phyloP scores from a whole-genome alignment of 768 basidiomycete species.

The Postia placenta region DNA sequence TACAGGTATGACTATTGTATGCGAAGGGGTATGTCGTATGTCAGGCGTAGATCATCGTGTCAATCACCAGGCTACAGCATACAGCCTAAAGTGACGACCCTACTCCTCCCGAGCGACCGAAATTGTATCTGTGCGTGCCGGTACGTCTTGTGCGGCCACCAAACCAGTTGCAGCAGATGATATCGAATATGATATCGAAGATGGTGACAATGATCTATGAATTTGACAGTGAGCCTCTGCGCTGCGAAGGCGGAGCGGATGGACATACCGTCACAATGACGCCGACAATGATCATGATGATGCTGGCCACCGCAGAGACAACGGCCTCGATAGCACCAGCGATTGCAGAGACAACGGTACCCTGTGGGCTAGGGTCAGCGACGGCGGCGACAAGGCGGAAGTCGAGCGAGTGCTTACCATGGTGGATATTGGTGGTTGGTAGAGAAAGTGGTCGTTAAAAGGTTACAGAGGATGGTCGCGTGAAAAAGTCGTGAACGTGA shows the following conservation, averaged over 20 bases:
- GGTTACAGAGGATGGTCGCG: neutral
- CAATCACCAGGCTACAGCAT: neutral
- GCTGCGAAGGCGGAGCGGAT: too few relatives aligned
- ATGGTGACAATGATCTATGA: constrained; percentile 60
- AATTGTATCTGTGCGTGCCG: constrained; percentile 21
- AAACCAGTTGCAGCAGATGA: constrained; percentile 36
- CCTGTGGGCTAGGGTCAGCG: constrained; percentile 30
- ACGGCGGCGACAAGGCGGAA: neutral
- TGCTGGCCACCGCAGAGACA: constrained; percentile 51
- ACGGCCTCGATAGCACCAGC: constrained; percentile 53
- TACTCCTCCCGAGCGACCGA: constrained; percentile 13
- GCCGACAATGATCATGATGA: constrained; percentile 55
- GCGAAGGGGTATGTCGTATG: neutral
- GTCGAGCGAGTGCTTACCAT: constrained; percentile 6
- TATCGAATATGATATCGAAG: constrained; percentile 51
- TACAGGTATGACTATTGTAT: too few relatives aligned
- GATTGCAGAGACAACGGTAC: constrained; percentile 60
- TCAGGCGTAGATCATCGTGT: neutral
- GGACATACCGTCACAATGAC: constrained; percentile 52
- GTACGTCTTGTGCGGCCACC: constrained; percentile 20
- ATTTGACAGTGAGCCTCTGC: neutral
- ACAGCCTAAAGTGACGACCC: constrained; percentile 3
- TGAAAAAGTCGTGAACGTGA: constrained; percentile 5
- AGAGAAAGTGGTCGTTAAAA: neutral
- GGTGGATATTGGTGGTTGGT: neutral